A percentile compares a stretch with the other conserved stretches of the same genome.
phyloP scores from a whole-genome alignment of 352 stramenopile species.

The Pythium diclinum region DNA sequence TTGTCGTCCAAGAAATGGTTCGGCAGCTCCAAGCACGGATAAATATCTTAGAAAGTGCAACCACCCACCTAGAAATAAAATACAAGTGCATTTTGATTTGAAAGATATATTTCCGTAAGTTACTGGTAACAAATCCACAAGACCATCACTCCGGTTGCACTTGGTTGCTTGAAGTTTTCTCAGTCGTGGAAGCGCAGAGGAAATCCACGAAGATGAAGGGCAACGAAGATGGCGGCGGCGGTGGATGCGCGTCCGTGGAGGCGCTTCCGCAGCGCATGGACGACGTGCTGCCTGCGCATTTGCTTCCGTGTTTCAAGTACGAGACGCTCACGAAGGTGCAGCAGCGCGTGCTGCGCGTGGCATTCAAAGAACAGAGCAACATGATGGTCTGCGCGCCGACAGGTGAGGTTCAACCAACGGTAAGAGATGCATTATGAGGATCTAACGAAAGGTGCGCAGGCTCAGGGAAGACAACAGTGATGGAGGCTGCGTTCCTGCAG shows the following conservation, averaged over 20 bases:
- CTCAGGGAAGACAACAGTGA: conserved; percentile 44
- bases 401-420: conserved; percentile 19
- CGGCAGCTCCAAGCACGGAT: background rate
- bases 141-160: conserved; percentile 47
- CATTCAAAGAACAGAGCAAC: conserved; percentile 33
- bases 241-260: background rate
- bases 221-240: conserved; percentile 4
- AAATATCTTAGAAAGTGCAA: background rate
- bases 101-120: background rate
- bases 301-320: conserved; percentile 45
- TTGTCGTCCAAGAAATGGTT: conserved; percentile 32
- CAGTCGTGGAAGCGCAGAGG: conserved; percentile 5
- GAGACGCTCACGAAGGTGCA: conserved; percentile 44
- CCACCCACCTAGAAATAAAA: background rate
- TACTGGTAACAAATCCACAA: background rate
- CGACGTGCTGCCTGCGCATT: conserved; percentile 34
- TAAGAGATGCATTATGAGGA: background rate
- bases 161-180: background rate
- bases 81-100: background rate
- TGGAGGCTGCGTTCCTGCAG: conserved; percentile 49
- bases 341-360: conserved; percentile 33
- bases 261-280: conserved; percentile 20
- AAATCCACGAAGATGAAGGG: conserved; percentile 1
- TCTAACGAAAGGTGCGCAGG: conserved; percentile 20
- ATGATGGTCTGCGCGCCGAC: conserved; percentile 47